Evolutionary conservation across 441 rosid genomes (phyloP).

Genomic region (Eruca vesicaria): DNA sequence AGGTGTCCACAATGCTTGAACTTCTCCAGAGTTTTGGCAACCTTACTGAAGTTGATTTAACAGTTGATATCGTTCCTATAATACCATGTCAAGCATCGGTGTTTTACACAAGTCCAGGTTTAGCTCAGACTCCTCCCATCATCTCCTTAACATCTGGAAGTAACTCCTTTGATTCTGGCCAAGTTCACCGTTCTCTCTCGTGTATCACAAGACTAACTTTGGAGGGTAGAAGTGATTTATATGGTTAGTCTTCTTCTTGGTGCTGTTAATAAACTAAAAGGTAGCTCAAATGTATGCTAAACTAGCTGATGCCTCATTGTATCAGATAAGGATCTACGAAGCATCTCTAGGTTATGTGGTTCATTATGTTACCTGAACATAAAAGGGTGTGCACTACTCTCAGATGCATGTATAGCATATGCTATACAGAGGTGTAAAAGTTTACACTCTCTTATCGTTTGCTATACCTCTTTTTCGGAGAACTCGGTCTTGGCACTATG

Average conservation of each 20-base stretch:
- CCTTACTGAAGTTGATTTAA: slow-evolving; percentile 65
- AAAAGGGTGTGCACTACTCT: slow-evolving; percentile 64
- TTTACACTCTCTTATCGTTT: slow-evolving; percentile 62
- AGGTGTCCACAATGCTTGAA: slow-evolving; percentile 36
- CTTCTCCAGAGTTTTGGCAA: slow-evolving; percentile 48
- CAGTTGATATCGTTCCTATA: slow-evolving; percentile 59
- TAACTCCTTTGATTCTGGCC: slow-evolving; percentile 22
- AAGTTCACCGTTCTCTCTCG: slow-evolving; percentile 37
- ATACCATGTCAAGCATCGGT: slow-evolving; percentile 46
- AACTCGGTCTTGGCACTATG: slow-evolving; percentile 64
- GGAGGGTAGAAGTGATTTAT: slow-evolving; percentile 72
- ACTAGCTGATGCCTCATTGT: slow-evolving; percentile 15
- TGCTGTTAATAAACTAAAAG: no score
- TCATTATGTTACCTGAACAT: slow-evolving; percentile 64
- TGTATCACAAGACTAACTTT: slow-evolving; percentile 59
- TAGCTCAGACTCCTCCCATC: slow-evolving; percentile 29
- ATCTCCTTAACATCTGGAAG: slow-evolving; percentile 24
- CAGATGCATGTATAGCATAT: slow-evolving; percentile 68
- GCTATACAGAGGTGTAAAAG: slow-evolving; percentile 46
- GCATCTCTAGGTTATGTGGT: slow-evolving; percentile 44
- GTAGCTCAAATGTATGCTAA: background rate
- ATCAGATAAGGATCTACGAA: slow-evolving; percentile 60
- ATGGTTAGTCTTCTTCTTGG: slow-evolving; percentile 63
- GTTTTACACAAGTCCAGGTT: slow-evolving; percentile 42
- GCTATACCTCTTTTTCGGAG: slow-evolving; percentile 70